phyloP scores from a whole-genome alignment of 805 yeast species.

The Pichia occidentalis region DNA sequence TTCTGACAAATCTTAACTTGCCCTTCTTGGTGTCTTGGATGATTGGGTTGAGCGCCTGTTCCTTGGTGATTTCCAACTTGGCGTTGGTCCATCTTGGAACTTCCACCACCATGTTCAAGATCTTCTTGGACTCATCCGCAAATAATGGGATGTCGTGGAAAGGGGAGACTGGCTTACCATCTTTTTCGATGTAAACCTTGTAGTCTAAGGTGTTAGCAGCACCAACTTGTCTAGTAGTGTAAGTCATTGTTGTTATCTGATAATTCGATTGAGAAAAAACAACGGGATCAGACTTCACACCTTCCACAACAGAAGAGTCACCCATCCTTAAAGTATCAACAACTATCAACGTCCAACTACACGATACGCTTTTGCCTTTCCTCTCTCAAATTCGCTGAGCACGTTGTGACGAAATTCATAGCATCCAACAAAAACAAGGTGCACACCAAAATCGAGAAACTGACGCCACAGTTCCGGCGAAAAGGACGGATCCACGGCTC shows the following conservation, averaged over 20 bases:
- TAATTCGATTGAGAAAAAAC: too few relatives aligned
- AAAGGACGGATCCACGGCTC: too few relatives aligned
- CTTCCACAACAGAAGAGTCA: too few relatives aligned
- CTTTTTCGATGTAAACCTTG: constrained; percentile 85
- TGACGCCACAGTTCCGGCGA: too few relatives aligned
- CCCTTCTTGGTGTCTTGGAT: constrained; percentile 98
- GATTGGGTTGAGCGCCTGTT: constrained; percentile 80
- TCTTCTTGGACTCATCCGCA: constrained; percentile 88
- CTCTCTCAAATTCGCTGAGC: too few relatives aligned
- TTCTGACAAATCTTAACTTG: constrained; percentile 89
- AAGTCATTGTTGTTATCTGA: constrained; percentile 49
- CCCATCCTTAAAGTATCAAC: too few relatives aligned
- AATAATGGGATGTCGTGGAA: constrained; percentile 92
- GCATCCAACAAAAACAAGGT: too few relatives aligned
- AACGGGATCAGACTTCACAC: too few relatives aligned
- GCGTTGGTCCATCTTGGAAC: constrained; percentile 99
- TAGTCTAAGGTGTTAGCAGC: constrained; percentile 93
- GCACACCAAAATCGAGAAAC: too few relatives aligned
- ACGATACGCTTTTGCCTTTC: too few relatives aligned
- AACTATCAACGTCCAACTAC: too few relatives aligned
- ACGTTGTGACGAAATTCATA: too few relatives aligned
- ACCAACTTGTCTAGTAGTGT: constrained; percentile 88
- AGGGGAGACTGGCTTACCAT: constrained; percentile 91
- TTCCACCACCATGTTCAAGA: constrained; percentile 78
- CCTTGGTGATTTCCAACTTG: constrained; percentile 90